Conservation (phyloP, 2,329 filamentous ascomycete genomes). For the Xylariaceae sp. region DNA sequence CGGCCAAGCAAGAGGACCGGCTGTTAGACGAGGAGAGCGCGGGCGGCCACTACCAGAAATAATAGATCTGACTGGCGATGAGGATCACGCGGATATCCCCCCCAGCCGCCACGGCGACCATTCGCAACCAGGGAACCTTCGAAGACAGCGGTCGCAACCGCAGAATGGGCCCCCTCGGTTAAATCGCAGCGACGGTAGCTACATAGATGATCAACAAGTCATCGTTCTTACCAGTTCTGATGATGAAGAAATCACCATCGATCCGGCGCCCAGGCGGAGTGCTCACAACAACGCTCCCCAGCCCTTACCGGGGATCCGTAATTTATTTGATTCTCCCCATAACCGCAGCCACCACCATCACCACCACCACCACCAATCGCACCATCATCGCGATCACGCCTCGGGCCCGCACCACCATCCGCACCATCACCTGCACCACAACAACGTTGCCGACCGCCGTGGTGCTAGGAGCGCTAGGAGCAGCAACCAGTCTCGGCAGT, state of each 20-base stretch:
- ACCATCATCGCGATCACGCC: constrained; percentile 6
- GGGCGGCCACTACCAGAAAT: constrained; percentile 17
- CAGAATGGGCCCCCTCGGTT: constrained; percentile 23
- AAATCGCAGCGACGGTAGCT: constrained; percentile 27
- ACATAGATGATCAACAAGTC: constrained; percentile 21
- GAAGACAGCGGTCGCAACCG: constrained; percentile 20
- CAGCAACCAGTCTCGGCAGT: constrained; percentile 6
- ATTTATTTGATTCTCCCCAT: neutral
- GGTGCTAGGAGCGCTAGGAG: constrained; percentile 9
- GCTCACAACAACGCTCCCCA: constrained; percentile 1
- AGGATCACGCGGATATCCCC: constrained; percentile 7
- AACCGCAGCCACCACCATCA: constrained; percentile 2
- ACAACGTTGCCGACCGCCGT: too few relatives aligned
- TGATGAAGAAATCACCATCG: constrained; percentile 22
- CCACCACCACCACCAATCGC: constrained; percentile 1
- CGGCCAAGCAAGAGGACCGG: neutral
- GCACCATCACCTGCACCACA: too few relatives aligned
- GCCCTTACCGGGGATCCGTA: neutral
- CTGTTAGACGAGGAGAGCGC: constrained; percentile 3
- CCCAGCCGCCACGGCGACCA: neutral
- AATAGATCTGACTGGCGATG: constrained; percentile 28
- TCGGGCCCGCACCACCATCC: constrained; percentile 2
- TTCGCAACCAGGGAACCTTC: constrained; percentile 16
- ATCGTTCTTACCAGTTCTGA: constrained; percentile 29
- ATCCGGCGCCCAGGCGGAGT: constrained; percentile 8